phyloP scores from a whole-genome alignment of 2,329 filamentous ascomycete species.

The Coniochaeta sp. region DNA sequence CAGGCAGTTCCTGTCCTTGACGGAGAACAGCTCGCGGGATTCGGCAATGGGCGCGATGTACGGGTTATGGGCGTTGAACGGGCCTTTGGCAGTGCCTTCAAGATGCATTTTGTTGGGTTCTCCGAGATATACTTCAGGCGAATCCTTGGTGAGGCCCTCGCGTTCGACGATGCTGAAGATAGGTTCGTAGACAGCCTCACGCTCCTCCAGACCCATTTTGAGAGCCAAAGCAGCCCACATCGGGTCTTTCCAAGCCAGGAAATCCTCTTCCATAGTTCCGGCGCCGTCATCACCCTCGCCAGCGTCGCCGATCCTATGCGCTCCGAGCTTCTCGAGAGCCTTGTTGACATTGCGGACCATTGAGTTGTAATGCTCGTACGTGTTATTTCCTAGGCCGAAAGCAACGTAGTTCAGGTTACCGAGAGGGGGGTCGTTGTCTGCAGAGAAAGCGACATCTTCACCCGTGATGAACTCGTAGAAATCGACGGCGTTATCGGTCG shows the following conservation, averaged over 20 bases:
- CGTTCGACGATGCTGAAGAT: conserved; percentile 77
- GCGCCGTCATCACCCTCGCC: conserved; percentile 97
- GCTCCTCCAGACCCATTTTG: conserved; percentile 85
- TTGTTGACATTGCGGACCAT: conserved; percentile 93
- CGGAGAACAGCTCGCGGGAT: conserved; percentile 84
- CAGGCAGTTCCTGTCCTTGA: conserved; percentile 87
- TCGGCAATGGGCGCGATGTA: conserved; percentile 91
- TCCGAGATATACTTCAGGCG: conserved; percentile 81
- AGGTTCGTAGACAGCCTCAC: conserved; percentile 92
- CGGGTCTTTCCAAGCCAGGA: conserved; percentile 96
- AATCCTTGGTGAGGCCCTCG: conserved; percentile 65
- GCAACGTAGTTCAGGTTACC: conserved; percentile 84
- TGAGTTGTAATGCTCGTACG: conserved; percentile 98
- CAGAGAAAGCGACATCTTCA: conserved; percentile 76
- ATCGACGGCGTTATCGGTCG: conserved; percentile 96
- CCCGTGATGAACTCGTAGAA: conserved; percentile 93
- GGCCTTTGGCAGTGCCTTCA: conserved; percentile 73
- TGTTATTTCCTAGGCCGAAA: conserved; percentile 97
- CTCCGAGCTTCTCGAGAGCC: conserved; percentile 74
- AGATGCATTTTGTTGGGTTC: conserved; percentile 97
- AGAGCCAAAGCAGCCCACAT: conserved; percentile 88
- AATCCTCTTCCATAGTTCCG: conserved; percentile 99
- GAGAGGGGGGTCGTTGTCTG: conserved; percentile 66
- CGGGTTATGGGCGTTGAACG: conserved; percentile 94
- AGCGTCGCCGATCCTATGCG: conserved; percentile 73